Evolutionary conservation across 2,329 filamentous ascomycete species (phyloP), one percentile per base, ranked within the genome.

Genomic region (Colletotrichum incanum): DNA sequence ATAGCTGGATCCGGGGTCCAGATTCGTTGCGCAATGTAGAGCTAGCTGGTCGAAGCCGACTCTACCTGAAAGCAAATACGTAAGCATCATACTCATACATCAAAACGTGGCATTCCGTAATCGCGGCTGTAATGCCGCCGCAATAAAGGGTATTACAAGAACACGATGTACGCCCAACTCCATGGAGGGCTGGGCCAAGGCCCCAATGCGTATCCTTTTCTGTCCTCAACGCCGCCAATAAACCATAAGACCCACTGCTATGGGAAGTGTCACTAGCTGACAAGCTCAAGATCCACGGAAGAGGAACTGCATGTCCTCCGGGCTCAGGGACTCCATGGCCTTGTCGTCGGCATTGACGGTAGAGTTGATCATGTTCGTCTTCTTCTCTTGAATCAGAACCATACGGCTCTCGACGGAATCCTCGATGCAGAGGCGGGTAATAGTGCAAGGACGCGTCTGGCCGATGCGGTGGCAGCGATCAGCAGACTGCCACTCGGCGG

Each of bases 401-500:
- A 99, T 99, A 56, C 96, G 91, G 71, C 93, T 96, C 84, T 99
- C 96, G 37, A 99, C 96, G 1, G 94, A 97, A 80, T 99, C 96
- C 80, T 99, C 96, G 74, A 99, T 98, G 79, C 95, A 97, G 14
- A 99, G 90, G 37, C 96, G 92, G 1, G 95, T 98, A 77, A 99
- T 97, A 45, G 94, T 94, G 80, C 96, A 98, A 37, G 96, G 96
- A 9, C 96, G 93, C 58, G 92, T 94, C 85, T 99, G 96, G 41
- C 96, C 96, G 76, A 98, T 99, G 67, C 96, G 95, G 83, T 98
- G 96, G 79, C 93, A 95, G 75, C 94, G 90, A 81, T 99, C 96
- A 3, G 96, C 96, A 73, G 93, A 96, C 83, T 99, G 96, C 96
- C 96, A 99, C 84, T 99, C 96, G 0, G 96, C 96, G n/a, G 95